Conservation (phyloP, 2,329 filamentous ascomycete species). For the Trichoderma oligosporum region DNA sequence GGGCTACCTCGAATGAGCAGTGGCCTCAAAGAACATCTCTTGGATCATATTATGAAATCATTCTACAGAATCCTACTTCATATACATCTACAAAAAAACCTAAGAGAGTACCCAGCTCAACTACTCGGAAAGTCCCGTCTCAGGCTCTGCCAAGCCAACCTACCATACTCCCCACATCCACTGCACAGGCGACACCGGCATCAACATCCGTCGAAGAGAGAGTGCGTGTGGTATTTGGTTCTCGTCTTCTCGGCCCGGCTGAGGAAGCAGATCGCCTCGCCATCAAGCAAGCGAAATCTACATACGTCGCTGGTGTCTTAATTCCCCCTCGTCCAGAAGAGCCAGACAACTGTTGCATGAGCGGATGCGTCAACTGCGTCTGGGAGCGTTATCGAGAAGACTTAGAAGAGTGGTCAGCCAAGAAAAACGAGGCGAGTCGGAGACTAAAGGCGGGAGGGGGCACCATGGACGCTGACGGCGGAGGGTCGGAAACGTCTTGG, state of each 20-base stretch:
- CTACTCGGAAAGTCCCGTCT: slow-evolving; percentile 27
- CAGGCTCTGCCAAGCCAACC: slow-evolving; percentile 19
- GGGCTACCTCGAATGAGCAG: slow-evolving; percentile 24
- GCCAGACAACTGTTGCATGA: slow-evolving; percentile 99
- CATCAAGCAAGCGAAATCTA: slow-evolving; percentile 55
- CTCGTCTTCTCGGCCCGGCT: slow-evolving; percentile 68
- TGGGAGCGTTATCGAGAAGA: slow-evolving; percentile 93
- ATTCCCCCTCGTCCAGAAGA: slow-evolving; percentile 83
- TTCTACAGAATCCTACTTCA: slow-evolving; percentile 47
- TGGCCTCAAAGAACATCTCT: slow-evolving; percentile 45
- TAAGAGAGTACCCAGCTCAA: slow-evolving; percentile 42
- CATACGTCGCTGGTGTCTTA: slow-evolving; percentile 69
- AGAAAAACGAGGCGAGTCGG: slow-evolving; percentile 59
- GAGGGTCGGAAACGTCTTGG: slow-evolving; percentile 60
- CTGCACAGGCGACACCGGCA: slow-evolving; percentile 19
- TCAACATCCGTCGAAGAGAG: slow-evolving; percentile 48
- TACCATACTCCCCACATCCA: slow-evolving; percentile 12
- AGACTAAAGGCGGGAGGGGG: slow-evolving; percentile 36
- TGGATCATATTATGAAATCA: slow-evolving; percentile 57
- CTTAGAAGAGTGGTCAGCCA: slow-evolving; percentile 78
- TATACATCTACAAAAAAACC: slow-evolving; percentile 40
- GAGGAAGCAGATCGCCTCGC: slow-evolving; percentile 61
- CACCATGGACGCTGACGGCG: slow-evolving; percentile 78
- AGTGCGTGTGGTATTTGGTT: slow-evolving; percentile 74
- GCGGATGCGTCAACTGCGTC: slow-evolving; percentile 94